Base-by-base conservation (phyloP, 192 early-diverging fungal species). In the Podila horticola region DNA sequence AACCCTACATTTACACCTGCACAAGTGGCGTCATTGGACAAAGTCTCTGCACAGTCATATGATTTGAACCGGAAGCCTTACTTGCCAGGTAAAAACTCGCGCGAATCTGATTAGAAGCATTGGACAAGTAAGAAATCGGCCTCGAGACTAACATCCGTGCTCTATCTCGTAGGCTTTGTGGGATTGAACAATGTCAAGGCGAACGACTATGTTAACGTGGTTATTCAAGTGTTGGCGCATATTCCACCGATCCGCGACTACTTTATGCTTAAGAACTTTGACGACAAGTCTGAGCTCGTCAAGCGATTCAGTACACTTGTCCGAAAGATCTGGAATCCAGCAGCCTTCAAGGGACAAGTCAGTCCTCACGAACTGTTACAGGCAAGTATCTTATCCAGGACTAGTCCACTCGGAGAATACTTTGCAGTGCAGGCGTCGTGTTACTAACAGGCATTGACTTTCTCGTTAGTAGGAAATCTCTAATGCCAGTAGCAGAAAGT, bases 321-420 rank as follows among this genome's bases (percentile, higher is more conserved):
- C 8, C 90, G 95, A 48, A 97, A 96, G 70, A 93, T 99, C 67
- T 98, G 96, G 96, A 97, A 96, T 76, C 88, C 94, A 58, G 84
- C 88, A 31, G 95, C 94, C 15, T 97, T 97, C 74, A 97, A 97
- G 64, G 93, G 93, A 0, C 98, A 99, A 86, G 93, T 97, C 48
- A 94, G 93, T 76, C 98, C 97, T 7, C 98, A 99, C 79, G 98
- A 99, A 73, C 79, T 98, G 2, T 79, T 97, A 4, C 97, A 99
- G 82, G 92, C 90, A 72, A 64, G 15, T 15, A 15, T 45, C 15
- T 45, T 45, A 15, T 15, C 41, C n/a, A n/a, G n/a, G n/a, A n/a
- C n/a, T n/a, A n/a, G n/a, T n/a, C n/a, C n/a, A n/a, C n/a, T n/a
- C n/a, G n/a, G n/a, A n/a, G n/a, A n/a, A n/a, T n/a, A n/a, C n/a